Evolutionary conservation across 768 basidiomycete genomes (phyloP).

Genomic region (Boletales sp.): DNA sequence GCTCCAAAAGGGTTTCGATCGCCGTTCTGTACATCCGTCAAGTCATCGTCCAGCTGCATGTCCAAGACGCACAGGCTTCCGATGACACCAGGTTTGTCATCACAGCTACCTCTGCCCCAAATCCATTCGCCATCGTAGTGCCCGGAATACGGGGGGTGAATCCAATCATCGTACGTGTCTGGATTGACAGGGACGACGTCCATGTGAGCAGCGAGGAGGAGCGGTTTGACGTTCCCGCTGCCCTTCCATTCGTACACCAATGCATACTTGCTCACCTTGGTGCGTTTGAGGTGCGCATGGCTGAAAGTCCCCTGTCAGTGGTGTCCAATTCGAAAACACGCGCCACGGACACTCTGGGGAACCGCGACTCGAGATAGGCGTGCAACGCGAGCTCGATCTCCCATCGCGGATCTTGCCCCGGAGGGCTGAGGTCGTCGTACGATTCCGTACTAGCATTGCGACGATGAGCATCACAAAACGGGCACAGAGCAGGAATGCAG

Average conservation of each 20-base stretch:
- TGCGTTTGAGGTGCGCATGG: slow-evolving; percentile 46
- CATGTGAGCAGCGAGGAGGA: slow-evolving; percentile 47
- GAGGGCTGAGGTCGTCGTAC: slow-evolving; percentile 48
- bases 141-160: slow-evolving; percentile 46
- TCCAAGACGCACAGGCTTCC: slow-evolving; percentile 29
- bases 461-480: background rate
- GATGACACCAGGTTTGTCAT: slow-evolving; percentile 41
- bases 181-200: slow-evolving; percentile 53
- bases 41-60: no score
- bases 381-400: slow-evolving; percentile 25
- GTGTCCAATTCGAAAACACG: background rate
- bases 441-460: slow-evolving; percentile 45
- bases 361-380: slow-evolving; percentile 38
- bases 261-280: slow-evolving; percentile 58
- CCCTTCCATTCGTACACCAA: slow-evolving; percentile 63
- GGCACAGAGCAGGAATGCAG: background rate
- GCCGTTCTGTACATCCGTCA: slow-evolving; percentile 17
- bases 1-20: slow-evolving; percentile 26
- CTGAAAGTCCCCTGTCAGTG: slow-evolving; percentile 23
- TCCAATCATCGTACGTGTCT: slow-evolving; percentile 44
- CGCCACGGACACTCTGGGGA: slow-evolving; percentile 51
- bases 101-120: slow-evolving; percentile 46
- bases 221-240: slow-evolving; percentile 48
- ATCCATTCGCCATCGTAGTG: slow-evolving; percentile 42
- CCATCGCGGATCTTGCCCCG: slow-evolving; percentile 43